Conservation (phyloP, 768 basidiomycete species). For the Tephrocybe sp. region DNA sequence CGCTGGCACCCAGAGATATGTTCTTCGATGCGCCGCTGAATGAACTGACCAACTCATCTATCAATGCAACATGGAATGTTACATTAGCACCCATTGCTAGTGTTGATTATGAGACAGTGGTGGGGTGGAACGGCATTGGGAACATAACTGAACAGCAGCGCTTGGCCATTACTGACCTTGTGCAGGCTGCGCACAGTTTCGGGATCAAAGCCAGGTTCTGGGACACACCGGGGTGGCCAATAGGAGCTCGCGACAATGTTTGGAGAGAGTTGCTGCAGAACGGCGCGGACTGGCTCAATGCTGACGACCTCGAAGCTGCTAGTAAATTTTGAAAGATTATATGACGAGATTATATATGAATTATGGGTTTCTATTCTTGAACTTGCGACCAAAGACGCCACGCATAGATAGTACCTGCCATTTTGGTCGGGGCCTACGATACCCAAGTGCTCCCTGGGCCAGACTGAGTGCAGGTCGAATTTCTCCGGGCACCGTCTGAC, state of each 20-base stretch:
- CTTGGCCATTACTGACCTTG: constrained; percentile 36
- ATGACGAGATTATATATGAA: constrained; percentile 9
- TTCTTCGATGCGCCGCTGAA: constrained; percentile 55
- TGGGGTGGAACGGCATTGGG: constrained; percentile 50
- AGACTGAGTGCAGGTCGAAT: constrained; percentile 53
- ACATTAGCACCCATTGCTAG: constrained; percentile 51
- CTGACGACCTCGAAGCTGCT: constrained; percentile 48
- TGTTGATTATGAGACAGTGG: constrained; percentile 41
- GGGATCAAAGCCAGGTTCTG: constrained; percentile 52
- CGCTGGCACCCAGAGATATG: constrained; percentile 44
- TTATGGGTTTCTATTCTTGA: constrained; percentile 22
- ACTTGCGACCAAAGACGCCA: constrained; percentile 32
- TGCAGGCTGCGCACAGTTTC: constrained; percentile 41
- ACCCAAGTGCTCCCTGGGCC: constrained; percentile 52
- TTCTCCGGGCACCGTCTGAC: constrained; percentile 60
- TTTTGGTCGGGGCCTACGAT: constrained; percentile 22
- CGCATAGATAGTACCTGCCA: constrained; percentile 26
- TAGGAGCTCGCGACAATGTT: constrained; percentile 39
- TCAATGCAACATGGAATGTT: constrained; percentile 38
- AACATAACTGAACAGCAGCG: constrained; percentile 39
- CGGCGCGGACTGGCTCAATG: constrained; percentile 53
- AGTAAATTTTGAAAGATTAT: constrained; percentile 26
- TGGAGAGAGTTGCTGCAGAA: constrained; percentile 43
- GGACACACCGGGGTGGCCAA: constrained; percentile 53
- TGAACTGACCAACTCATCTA: constrained; percentile 29